Conservation (phyloP, 106 monocot genomes). For the Acanthochlamys bracteata region DNA sequence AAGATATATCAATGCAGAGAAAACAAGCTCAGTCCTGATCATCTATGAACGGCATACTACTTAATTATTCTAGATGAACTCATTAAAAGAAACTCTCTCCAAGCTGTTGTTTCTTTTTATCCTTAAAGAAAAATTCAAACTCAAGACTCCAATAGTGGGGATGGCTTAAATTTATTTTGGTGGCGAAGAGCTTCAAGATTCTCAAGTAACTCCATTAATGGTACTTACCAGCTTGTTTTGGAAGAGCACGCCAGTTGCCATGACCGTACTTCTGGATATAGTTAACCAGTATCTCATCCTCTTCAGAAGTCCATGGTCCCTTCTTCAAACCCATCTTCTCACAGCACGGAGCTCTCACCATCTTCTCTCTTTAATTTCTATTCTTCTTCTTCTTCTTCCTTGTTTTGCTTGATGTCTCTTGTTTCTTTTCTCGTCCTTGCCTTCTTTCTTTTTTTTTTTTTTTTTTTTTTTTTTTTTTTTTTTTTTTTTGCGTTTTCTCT, state of each 20-base stretch:
- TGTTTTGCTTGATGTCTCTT: background rate
- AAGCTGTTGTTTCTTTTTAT: too few species aligned
- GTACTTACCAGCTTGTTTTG: constrained; percentile 34
- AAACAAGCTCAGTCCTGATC: too few species aligned
- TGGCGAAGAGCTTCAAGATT: too few species aligned
- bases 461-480: background rate
- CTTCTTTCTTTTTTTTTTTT: background rate
- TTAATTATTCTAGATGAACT: too few species aligned
- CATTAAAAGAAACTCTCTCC: too few species aligned
- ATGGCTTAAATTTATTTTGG: too few species aligned
- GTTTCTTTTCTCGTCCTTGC: constrained; percentile 1
- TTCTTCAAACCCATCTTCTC: constrained; percentile 49
- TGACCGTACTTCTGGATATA: constrained; percentile 27
- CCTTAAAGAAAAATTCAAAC: background rate
- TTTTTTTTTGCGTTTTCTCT: background rate
- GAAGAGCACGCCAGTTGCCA: constrained; percentile 40
- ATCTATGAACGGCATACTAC: too few species aligned
- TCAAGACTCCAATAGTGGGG: background rate
- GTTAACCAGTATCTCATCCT: constrained; percentile 24
- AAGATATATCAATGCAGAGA: background rate
- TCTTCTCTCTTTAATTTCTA: background rate
- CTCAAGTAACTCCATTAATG: background rate
- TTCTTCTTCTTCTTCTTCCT: background rate
- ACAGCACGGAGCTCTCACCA: constrained; percentile 48
- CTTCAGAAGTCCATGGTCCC: constrained; percentile 40